Evolutionary conservation across 1,139 yeast species (phyloP).

Genomic region (Scheffersomyces parashehatae): DNA sequence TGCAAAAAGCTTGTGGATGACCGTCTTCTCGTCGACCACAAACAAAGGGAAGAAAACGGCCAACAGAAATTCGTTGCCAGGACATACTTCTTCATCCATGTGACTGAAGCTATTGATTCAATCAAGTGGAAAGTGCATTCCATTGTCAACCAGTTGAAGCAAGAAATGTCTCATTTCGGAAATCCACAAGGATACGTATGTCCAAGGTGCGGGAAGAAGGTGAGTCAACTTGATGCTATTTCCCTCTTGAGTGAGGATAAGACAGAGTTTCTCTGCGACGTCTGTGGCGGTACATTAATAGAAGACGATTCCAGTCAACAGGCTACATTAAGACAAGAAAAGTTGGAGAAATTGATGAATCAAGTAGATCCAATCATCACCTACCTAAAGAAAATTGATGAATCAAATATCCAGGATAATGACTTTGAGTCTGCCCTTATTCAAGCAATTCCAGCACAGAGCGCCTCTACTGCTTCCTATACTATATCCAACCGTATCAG

Average conservation of each 20-base stretch:
- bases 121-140: conserved; percentile 96
- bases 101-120: conserved; percentile 92
- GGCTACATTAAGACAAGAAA: conserved; percentile 78
- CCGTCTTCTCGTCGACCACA: conserved; percentile 62
- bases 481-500: conserved; percentile 41
- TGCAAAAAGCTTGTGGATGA: conserved; percentile 86
- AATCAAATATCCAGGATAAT: conserved; percentile 80
- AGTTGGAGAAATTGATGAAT: conserved; percentile 79
- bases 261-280: conserved; percentile 79
- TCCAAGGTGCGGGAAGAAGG: conserved; percentile 79
- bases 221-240: conserved; percentile 85
- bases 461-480: conserved; percentile 65
- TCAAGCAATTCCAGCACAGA: conserved; percentile 80
- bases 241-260: conserved; percentile 77
- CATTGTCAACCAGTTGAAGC: conserved; percentile 74
- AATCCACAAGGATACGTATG: conserved; percentile 95
- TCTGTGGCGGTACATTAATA: conserved; percentile 72
- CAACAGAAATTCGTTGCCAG: conserved; percentile 69
- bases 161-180: conserved; percentile 76
- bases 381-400: conserved; percentile 83
- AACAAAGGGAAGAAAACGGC: conserved; percentile 77
- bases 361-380: conserved; percentile 89
- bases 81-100: conserved; percentile 84
- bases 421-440: conserved; percentile 80
- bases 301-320: conserved; percentile 91